Percentiles rank a stretch among this genome's conserved stretches.
Conservation (phyloP, 192 early-diverging fungal genomes). For the Coemansia sp. region DNA sequence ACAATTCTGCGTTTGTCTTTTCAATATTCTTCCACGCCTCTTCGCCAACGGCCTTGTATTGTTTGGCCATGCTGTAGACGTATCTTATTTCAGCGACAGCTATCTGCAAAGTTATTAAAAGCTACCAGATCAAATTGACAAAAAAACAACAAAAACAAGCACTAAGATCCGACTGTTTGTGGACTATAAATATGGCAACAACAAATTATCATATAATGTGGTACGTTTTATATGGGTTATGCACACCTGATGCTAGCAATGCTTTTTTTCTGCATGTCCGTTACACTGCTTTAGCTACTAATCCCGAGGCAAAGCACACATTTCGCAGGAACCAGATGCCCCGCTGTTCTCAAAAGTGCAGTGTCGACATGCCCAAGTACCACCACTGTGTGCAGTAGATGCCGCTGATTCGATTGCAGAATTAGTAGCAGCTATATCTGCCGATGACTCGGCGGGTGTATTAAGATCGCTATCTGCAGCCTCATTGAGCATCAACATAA, state of each 20-base stretch:
- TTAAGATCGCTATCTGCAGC: constrained; percentile 33
- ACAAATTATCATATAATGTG: neutral
- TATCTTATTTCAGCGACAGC: neutral
- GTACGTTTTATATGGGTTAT: neutral
- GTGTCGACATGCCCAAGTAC: constrained; percentile 44
- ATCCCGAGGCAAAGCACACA: constrained; percentile 46
- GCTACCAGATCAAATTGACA: neutral
- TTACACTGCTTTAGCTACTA: neutral
- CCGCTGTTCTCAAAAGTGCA: constrained; percentile 45
- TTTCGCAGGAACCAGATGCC: constrained; percentile 34
- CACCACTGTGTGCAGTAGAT: neutral
- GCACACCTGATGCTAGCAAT: neutral
- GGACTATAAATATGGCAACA: neutral
- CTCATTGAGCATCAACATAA: constrained; percentile 37
- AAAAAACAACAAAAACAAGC: constrained; percentile 5
- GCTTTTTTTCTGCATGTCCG: neutral
- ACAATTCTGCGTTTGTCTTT: constrained; percentile 95
- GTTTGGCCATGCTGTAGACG: constrained; percentile 55
- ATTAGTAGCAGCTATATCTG: neutral
- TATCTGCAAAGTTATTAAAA: neutral
- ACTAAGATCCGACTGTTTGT: neutral
- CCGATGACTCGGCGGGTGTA: constrained; percentile 9
- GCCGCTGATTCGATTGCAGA: neutral
- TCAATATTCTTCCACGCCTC: constrained; percentile 97
- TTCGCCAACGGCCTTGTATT: constrained; percentile 81